These are phyloP conservation scores for Ophiostoma ulmi DNA, from an alignment of 2,329 filamentous ascomycete species.

Conservation along the genomic window DNA sequence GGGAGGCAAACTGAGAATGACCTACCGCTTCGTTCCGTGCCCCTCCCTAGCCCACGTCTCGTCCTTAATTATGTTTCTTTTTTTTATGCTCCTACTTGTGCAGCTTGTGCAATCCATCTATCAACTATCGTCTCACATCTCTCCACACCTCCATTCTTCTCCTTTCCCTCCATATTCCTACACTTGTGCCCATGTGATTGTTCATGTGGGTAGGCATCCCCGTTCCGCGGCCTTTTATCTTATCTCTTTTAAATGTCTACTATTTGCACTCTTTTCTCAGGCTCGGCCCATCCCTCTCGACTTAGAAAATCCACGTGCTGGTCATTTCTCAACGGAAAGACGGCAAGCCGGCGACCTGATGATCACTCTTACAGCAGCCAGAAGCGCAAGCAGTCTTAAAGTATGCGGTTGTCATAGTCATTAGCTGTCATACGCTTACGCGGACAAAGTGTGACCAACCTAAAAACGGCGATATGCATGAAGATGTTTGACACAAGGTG, in stretches of 20 bases:
- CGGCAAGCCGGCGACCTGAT: conserved; percentile 5
- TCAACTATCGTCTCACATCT: neutral
- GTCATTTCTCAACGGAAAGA: neutral
- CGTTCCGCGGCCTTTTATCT: neutral
- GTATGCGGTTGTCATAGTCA: neutral
- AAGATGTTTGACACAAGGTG: neutral
- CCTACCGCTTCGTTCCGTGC: conserved; percentile 24
- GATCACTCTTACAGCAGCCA: neutral
- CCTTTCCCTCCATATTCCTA: neutral
- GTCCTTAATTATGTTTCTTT: neutral
- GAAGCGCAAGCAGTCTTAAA: neutral
- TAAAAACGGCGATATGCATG: neutral
- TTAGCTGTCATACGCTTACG: neutral
- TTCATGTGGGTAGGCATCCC: neutral
- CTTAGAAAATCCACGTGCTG: neutral
- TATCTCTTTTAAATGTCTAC: neutral
- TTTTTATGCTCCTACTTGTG: neutral
- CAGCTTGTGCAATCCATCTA: neutral
- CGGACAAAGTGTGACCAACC: neutral
- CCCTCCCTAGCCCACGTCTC: conserved; percentile 14
- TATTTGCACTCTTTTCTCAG: neutral
- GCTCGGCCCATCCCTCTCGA: neutral
- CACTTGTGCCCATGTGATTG: neutral
- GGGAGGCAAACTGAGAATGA: conserved; percentile 14
- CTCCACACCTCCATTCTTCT: neutral